Conservation (phyloP, 2,329 filamentous ascomycete genomes). For the Coniochaeta pulveracea region DNA sequence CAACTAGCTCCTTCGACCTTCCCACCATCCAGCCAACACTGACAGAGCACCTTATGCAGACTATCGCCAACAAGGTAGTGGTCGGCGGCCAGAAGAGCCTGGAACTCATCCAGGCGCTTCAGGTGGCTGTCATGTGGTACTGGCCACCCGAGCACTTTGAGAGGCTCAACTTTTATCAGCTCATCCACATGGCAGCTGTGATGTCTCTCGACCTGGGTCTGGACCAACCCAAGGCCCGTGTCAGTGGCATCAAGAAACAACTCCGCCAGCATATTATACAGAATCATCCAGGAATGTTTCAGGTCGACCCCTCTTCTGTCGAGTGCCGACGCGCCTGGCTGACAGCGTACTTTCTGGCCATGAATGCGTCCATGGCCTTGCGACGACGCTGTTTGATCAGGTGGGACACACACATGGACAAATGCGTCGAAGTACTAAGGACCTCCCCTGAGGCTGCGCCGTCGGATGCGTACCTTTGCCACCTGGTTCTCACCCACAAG, state of each 20-base stretch:
- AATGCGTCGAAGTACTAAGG: conserved; percentile 45
- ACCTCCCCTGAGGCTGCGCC: conserved; percentile 41
- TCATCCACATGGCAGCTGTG: conserved; percentile 68
- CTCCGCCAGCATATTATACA: conserved; percentile 31
- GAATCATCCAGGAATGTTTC: conserved; percentile 25
- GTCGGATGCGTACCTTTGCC: conserved; percentile 45
- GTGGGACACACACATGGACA: conserved; percentile 49
- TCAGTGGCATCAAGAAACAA: conserved; percentile 21
- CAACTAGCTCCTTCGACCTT: conserved; percentile 49
- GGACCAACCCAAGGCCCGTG: conserved; percentile 28
- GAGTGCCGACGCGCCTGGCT: conserved; percentile 49
- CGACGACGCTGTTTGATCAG: conserved; percentile 49
- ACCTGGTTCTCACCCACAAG: conserved; percentile 47
- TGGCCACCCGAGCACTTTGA: conserved; percentile 73
- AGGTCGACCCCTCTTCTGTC: conserved; percentile 39
- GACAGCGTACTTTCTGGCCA: conserved; percentile 45
- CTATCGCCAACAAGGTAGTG: conserved; percentile 64
- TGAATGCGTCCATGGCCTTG: conserved; percentile 49
- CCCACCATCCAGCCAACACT: conserved; percentile 47
- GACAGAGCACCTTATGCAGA: conserved; percentile 57
- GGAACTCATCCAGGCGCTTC: conserved; percentile 70
- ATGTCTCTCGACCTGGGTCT: conserved; percentile 80
- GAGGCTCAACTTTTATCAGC: conserved; percentile 82
- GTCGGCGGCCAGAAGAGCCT: conserved; percentile 69
- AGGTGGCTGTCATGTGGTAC: conserved; percentile 74